Evolutionary conservation across 495 filamentous ascomycete genomes (phyloP).

Genomic region (Viridothelium virens): DNA sequence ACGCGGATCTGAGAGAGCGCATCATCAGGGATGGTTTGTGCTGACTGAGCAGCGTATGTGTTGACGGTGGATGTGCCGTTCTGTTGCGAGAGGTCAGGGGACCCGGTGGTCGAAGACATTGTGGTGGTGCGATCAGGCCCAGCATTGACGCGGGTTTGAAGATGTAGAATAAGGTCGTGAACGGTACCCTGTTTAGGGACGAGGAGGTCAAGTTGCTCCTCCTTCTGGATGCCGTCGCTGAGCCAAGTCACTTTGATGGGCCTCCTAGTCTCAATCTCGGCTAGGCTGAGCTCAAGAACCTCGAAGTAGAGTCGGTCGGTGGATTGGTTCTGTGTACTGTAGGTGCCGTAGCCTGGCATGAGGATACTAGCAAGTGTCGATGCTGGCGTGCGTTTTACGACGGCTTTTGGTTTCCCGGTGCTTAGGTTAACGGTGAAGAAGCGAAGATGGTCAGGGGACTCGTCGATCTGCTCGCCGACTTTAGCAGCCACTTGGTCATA

Average conservation of each 20-base stretch:
- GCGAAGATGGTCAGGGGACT: conserved; percentile 72
- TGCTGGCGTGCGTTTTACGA: conserved; percentile 62
- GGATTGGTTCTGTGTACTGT: conserved; percentile 51
- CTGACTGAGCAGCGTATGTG: background rate
- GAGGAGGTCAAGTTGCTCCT: conserved; percentile 72
- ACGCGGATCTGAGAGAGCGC: conserved; percentile 59
- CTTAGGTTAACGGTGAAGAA: conserved; percentile 75
- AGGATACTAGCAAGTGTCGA: conserved; percentile 66
- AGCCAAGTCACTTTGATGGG: conserved; percentile 72
- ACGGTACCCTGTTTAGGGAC: conserved; percentile 75
- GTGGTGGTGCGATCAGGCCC: background rate
- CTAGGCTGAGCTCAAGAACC: conserved; percentile 84
- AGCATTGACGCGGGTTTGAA: conserved; percentile 48
- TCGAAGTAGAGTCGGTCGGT: conserved; percentile 80
- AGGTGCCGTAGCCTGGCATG: conserved; percentile 46
- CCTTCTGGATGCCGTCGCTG: conserved; percentile 82
- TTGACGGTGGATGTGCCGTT: background rate
- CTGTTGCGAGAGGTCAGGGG: background rate
- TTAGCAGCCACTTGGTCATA: conserved; percentile 87
- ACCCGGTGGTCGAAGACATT: background rate
- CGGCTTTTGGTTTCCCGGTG: conserved; percentile 62
- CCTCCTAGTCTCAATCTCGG: conserved; percentile 87
- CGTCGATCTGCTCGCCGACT: conserved; percentile 58
- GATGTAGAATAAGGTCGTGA: conserved; percentile 60
- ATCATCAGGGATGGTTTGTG: conserved; percentile 63